phyloP scores from a whole-genome alignment of 2,329 filamentous ascomycete genomes.

The Reticulascus tulasneorum region DNA sequence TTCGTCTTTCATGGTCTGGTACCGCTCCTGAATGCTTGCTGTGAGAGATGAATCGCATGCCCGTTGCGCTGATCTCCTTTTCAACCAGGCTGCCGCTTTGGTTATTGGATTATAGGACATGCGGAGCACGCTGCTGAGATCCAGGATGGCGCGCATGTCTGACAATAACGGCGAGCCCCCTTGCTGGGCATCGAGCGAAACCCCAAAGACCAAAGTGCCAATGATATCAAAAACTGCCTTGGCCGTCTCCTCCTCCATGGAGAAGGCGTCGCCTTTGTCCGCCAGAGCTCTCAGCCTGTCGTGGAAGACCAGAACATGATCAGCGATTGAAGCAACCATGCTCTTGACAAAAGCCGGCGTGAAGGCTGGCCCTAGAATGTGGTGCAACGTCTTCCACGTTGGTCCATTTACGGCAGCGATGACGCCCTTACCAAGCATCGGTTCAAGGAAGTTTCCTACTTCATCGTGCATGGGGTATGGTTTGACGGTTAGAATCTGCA shows the following conservation, averaged over 20 bases:
- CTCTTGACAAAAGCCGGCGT: constrained; percentile 19
- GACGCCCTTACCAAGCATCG: constrained; percentile 17
- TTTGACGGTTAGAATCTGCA: constrained; percentile 18
- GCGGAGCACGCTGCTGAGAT: too few species aligned
- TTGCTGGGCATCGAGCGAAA: constrained; percentile 16
- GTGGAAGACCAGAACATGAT: constrained; percentile 20
- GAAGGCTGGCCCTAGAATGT: constrained; percentile 23
- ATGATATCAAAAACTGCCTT: constrained; percentile 21
- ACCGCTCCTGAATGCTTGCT: constrained; percentile 8
- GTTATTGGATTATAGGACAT: constrained; percentile 11
- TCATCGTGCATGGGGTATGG: constrained; percentile 15
- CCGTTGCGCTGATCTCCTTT: constrained; percentile 5
- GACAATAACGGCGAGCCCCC: constrained; percentile 12
- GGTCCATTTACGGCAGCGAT: constrained; percentile 21
- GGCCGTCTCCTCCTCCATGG: constrained; percentile 17
- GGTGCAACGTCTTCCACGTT: constrained; percentile 24
- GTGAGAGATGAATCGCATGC: neutral
- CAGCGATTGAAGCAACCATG: constrained; percentile 19
- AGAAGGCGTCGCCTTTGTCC: constrained; percentile 13
- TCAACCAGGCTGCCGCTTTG: constrained; percentile 6
- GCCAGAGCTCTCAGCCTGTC: constrained; percentile 12
- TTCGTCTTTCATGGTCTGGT: constrained; percentile 9
- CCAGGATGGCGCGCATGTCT: constrained; percentile 12
- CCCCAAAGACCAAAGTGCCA: constrained; percentile 17
- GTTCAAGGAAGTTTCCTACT: constrained; percentile 16